Evolutionary conservation across 1,284 basidiomycete species (phyloP).

Genomic region (Boletus sp.): DNA sequence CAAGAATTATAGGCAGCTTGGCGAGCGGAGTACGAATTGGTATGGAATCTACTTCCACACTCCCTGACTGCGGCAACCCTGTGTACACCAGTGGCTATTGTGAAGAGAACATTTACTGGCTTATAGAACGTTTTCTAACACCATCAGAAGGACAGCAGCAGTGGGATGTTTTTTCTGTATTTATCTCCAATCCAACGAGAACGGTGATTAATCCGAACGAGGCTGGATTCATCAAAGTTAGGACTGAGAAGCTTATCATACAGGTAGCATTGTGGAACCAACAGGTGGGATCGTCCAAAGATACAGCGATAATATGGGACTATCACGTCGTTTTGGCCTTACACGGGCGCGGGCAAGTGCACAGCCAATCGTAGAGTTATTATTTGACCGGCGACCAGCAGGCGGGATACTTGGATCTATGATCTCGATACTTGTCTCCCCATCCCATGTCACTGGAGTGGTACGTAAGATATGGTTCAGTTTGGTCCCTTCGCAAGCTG

Average conservation of each 20-base stretch:
- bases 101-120: constrained; percentile 71
- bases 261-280: constrained; percentile 68
- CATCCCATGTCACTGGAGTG: constrained; percentile 47
- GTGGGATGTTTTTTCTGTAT: constrained; percentile 56
- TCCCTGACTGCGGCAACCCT: constrained; percentile 17
- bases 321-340: constrained; percentile 69
- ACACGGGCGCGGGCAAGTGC: constrained; percentile 26
- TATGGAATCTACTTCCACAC: constrained; percentile 18
- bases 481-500: constrained; percentile 8
- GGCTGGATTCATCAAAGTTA: not conserved
- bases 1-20: not conserved
- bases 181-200: constrained; percentile 61
- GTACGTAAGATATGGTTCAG: constrained; percentile 31
- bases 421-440: constrained; percentile 56
- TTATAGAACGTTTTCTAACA: constrained; percentile 44
- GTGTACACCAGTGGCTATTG: constrained; percentile 42
- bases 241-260: constrained; percentile 10
- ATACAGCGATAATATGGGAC: constrained; percentile 61
- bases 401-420: constrained; percentile 50
- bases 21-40: constrained; percentile 23
- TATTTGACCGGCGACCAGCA: constrained; percentile 1
- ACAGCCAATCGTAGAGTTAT: constrained; percentile 4
- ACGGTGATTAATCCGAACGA: constrained; percentile 39
- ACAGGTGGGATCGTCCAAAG: constrained; percentile 37
- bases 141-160: constrained; percentile 25